Evolutionary conservation across 345 rosid species (phyloP).

Genomic region (Eucalyptus curtisii): DNA sequence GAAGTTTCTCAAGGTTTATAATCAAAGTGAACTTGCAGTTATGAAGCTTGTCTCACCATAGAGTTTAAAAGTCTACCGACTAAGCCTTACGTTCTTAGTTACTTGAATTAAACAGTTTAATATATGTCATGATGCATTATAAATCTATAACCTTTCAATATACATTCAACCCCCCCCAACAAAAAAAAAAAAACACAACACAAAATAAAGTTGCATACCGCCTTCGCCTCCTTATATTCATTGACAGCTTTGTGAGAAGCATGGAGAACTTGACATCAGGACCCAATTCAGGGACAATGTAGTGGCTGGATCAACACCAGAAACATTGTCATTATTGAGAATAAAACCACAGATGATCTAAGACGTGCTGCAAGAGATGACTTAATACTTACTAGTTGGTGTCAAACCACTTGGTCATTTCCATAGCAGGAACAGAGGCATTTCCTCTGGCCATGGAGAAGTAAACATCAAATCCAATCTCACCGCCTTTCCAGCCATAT

Average conservation of each 20-base stretch:
- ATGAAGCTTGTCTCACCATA: not conserved
- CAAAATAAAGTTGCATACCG: slow-evolving; percentile 24
- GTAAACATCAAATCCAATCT: slow-evolving; percentile 73
- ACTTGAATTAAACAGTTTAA: not conserved
- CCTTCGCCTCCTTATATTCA: slow-evolving; percentile 96
- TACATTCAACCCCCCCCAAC: not conserved
- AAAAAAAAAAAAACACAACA: not conserved
- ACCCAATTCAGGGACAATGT: slow-evolving; percentile 93
- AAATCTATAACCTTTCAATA: not conserved
- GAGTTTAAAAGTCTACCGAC: not conserved
- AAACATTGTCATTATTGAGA: not conserved
- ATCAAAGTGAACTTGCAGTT: not conserved
- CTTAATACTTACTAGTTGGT: slow-evolving; percentile 87
- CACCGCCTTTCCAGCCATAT: slow-evolving; percentile 73
- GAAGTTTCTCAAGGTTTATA: not conserved
- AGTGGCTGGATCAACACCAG: slow-evolving; percentile 49
- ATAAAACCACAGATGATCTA: not conserved
- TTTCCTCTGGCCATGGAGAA: slow-evolving; percentile 99
- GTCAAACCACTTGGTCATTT: slow-evolving; percentile 99
- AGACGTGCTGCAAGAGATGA: not conserved
- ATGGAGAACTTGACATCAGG: slow-evolving; percentile 79
- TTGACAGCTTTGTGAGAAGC: slow-evolving; percentile 94
- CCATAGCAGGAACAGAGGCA: slow-evolving; percentile 97
- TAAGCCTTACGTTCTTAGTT: not conserved
- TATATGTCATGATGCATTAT: not conserved